These are phyloP conservation scores for Beauveria scarabaeidicola DNA, from an alignment of 2,329 filamentous ascomycete species.

Conservation along the genomic window DNA sequence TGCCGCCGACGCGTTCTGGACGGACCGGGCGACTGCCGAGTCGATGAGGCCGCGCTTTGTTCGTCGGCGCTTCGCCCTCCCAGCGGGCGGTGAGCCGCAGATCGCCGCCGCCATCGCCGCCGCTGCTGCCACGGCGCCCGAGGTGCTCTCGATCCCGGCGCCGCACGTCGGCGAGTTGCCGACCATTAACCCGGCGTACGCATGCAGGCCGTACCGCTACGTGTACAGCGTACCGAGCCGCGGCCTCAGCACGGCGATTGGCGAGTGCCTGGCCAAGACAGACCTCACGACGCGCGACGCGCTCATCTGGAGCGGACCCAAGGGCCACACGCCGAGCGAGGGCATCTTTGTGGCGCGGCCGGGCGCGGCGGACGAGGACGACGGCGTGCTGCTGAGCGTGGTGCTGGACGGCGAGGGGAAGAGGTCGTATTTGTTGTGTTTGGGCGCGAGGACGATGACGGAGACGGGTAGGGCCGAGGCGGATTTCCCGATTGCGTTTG, in stretches of 20 bases:
- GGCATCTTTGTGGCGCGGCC: conserved; percentile 47
- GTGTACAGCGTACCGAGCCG: conserved; percentile 45
- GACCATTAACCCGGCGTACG: conserved; percentile 48
- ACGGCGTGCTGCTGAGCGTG: conserved; percentile 46
- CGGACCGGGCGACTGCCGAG: conserved; percentile 23
- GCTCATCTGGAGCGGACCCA: conserved; percentile 41
- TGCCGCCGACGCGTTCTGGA: conserved; percentile 10
- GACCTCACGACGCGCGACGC: conserved; percentile 41
- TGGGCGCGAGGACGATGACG: conserved; percentile 47
- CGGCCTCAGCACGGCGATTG: conserved; percentile 44
- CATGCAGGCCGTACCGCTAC: conserved; percentile 42
- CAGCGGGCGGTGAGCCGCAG: not conserved
- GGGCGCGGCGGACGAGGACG: conserved; percentile 39
- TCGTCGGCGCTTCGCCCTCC: conserved; percentile 1
- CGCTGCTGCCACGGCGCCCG: not conserved
- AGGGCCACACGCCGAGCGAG: conserved; percentile 54
- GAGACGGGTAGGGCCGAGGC: conserved; percentile 53
- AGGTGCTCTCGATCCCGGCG: conserved; percentile 21
- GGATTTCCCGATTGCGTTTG: conserved; percentile 44
- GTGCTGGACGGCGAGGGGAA: conserved; percentile 46
- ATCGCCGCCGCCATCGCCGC: not conserved
- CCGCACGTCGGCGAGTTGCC: conserved; percentile 49
- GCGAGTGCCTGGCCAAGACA: conserved; percentile 50
- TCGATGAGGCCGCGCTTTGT: not conserved
- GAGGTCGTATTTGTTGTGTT: conserved; percentile 51